Conservation (phyloP, 768 basidiomycete species). For the Podaxis sp. region DNA sequence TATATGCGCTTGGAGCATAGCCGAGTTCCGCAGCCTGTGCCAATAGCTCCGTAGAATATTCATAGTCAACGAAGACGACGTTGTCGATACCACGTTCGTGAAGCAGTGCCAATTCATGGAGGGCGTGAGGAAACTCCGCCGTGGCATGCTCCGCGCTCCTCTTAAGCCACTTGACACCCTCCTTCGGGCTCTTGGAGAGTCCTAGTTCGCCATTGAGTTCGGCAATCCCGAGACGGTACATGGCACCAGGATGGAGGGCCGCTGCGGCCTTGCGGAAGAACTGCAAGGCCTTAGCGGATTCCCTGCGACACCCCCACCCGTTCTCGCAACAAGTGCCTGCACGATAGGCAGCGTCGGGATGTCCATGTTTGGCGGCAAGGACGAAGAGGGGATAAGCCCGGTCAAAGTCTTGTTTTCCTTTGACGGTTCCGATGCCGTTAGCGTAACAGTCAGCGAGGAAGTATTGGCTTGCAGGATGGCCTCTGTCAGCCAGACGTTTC, state of each 20-base stretch:
- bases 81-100: constrained; percentile 99
- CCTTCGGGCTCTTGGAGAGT: constrained; percentile 82
- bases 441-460: constrained; percentile 98
- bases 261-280: constrained; percentile 95
- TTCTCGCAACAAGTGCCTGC: constrained; percentile 98
- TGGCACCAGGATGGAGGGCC: constrained; percentile 87
- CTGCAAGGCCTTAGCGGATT: constrained; percentile 86
- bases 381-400: constrained; percentile 95
- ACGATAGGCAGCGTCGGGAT: constrained; percentile 93
- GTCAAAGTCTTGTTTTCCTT: constrained; percentile 94
- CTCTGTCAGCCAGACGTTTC: constrained; percentile 89
- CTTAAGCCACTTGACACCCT: constrained; percentile 99
- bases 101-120: constrained; percentile 90
- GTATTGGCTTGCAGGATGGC: constrained; percentile 93
- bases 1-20: constrained; percentile 94
- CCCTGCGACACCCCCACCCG: constrained; percentile 96
- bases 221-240: constrained; percentile 95
- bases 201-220: constrained; percentile 96
- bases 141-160: constrained; percentile 93
- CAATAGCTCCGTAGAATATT: constrained; percentile 91
- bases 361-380: constrained; percentile 94
- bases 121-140: constrained; percentile 93
- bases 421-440: constrained; percentile 94
- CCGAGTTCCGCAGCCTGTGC: constrained; percentile 96
- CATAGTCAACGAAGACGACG: constrained; percentile 94